Base-by-base conservation (phyloP, 2,329 filamentous ascomycete species). In the Botrytis medusae region DNA sequence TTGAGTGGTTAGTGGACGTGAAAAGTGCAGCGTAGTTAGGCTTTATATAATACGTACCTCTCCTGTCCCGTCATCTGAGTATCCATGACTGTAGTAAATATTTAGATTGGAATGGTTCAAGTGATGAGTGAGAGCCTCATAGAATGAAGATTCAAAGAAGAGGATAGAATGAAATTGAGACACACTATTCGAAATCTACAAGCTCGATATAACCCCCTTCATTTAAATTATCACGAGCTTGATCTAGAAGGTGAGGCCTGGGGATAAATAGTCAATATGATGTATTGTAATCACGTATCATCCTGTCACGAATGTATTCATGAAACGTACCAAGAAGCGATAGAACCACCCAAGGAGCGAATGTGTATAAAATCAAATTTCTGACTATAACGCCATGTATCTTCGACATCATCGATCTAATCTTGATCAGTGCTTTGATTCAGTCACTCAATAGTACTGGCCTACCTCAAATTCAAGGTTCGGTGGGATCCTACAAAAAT, bases 271-370 rank as follows among this genome's bases (percentile, higher is more conserved):
- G 8, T 63, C 20, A 63, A 29, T 29, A 34, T 20, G 5, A 51
- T 22, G 2, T 29, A 20, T 51, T 57, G 9, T 12, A 16, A 25
- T 44, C 2, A 57, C 32, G 6, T 1, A 42, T 57, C n/a, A 57
- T 69, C 25, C 3, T 18, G 20, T 40, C 34, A 12, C 29, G 12
- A 7, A 42, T 32, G 6, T 8, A 22, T 6, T 57, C 18, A 16
- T 69, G 51, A n/a, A 29, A 82, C 83, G 81, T 1, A 80, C 77
- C 70, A 84, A 83, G 71, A 84, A 82, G 69, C 78, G 83, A 44
- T 73, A 60, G 74, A 82, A 80, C 40, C 69, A 32, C 54, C 69
- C 25, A 71, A 32, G 22, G 77, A 76, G 51, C 71, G 71, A 29
- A 67, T 67, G 37, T 73, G 71, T 54, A 73, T 69, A 20, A 69